Percentiles rank a stretch among this genome's conserved stretches.
Conservation (phyloP, 805 yeast species). For the Cyberlindnera saturnus region DNA sequence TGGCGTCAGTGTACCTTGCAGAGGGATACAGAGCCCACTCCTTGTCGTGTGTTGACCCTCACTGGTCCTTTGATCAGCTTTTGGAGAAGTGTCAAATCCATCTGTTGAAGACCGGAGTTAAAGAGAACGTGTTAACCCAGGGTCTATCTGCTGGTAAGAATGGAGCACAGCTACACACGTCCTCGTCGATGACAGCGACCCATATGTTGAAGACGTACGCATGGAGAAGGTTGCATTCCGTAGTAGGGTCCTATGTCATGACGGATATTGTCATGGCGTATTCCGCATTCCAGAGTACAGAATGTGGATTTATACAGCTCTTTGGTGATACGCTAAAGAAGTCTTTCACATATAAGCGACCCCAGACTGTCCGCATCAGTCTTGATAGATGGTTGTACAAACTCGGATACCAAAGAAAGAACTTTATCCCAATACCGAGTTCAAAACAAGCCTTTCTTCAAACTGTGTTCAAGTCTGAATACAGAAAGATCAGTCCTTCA, state of each 20-base stretch:
- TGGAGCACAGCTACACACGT: neutral
- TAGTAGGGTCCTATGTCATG: slow-evolving; percentile 10
- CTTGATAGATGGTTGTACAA: slow-evolving; percentile 13
- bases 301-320: slow-evolving; percentile 8
- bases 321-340: slow-evolving; percentile 11
- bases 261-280: slow-evolving; percentile 8
- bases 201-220: slow-evolving; percentile 31
- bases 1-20: neutral
- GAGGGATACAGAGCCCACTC: neutral
- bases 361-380: neutral
- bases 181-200: neutral
- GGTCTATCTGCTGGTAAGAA: slow-evolving; percentile 18
- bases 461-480: slow-evolving; percentile 9
- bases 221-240: slow-evolving; percentile 32
- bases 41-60: neutral
- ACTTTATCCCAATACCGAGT: slow-evolving; percentile 10
- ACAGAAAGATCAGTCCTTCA: slow-evolving; percentile 14
- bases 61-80: slow-evolving; percentile 25
- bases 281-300: slow-evolving; percentile 6
- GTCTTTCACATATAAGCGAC: neutral
- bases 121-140: slow-evolving; percentile 32
- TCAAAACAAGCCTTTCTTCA: slow-evolving; percentile 2
- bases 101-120: slow-evolving; percentile 22
- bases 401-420: neutral
- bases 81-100: slow-evolving; percentile 36